phyloP scores from a whole-genome alignment of 768 basidiomycete species.

The Mycena rosella region DNA sequence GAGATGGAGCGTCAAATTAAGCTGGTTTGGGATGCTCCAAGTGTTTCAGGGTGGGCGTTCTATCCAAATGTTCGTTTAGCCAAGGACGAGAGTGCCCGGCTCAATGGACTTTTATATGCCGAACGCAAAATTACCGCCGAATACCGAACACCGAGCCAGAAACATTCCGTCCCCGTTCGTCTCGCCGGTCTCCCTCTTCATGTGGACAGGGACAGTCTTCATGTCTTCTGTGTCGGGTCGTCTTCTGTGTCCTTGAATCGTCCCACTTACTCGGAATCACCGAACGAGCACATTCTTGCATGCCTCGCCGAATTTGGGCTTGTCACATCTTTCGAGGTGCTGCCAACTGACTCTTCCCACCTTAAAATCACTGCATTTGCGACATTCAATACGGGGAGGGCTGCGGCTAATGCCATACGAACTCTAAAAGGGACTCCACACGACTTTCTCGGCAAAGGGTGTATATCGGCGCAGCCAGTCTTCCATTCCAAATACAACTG shows the following conservation, averaged over 20 bases:
- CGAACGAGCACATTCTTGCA: constrained; percentile 15
- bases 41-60: constrained; percentile 33
- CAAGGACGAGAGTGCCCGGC: constrained; percentile 26
- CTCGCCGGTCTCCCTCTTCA: constrained; percentile 14
- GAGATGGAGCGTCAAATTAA: constrained; percentile 16
- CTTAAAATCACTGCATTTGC: constrained; percentile 28
- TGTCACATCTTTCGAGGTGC: constrained; percentile 25
- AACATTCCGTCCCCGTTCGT: constrained; percentile 22
- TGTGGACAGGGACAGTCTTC: constrained; percentile 15
- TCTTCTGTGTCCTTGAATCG: constrained; percentile 19
- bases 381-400: constrained; percentile 3
- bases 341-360: constrained; percentile 28
- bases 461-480: constrained; percentile 13
- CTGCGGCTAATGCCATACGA: constrained; percentile 8
- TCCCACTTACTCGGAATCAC: constrained; percentile 27
- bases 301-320: constrained; percentile 19
- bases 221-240: constrained; percentile 20
- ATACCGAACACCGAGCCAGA: constrained; percentile 20
- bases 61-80: constrained; percentile 19
- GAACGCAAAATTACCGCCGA: constrained; percentile 23
- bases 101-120: constrained; percentile 22
- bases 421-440: constrained; percentile 18
- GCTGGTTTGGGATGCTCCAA: constrained; percentile 32
- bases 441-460: constrained; percentile 28
- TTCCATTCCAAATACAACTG: constrained; percentile 25